Evolutionary conservation across 305 asterid genomes (phyloP), one percentile per base, ranked within the genome.

Genomic region (Petunia hybrid): DNA sequence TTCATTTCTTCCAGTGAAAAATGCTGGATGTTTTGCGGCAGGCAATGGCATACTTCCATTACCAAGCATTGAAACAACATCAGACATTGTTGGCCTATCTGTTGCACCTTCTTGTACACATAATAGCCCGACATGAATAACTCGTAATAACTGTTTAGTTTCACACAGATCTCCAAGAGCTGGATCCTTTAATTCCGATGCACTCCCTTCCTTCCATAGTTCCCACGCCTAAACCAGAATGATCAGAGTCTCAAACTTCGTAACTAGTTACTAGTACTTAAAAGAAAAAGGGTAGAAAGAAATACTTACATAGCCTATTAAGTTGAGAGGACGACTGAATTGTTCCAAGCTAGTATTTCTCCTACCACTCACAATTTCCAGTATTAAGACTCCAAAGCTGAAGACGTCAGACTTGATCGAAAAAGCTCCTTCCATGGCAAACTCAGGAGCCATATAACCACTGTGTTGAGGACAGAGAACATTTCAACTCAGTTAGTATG

Each of bases 401-500:
- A 87, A 90, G 31, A 93, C 86, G 40, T 91, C 94, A 5, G 97
- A 93, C 85, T 93, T 90, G 5, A 67, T 80, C 0, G 94, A 93
- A 84, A 91, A 91, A 36, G 84, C 89, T 2, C 94, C 97, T 61
- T 89, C 89, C 93, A 88, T 89, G 6, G 90, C 94, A 5, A 89
- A 90, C 84, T 93, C 94, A 0, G 93, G 93, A 4, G 95, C 88
- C 92, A 93, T 93, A 86, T 91, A 90, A 31, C 97, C 91, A 73
- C 96, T 93, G 71, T 14, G 12, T 59, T 16, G 16, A 5, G 16
- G 61, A 62, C 42, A 59, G 31, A 31, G 6, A 14, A 56, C 48
- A 56, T 39, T 22, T 40, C 12, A 0, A 3, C 7, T 76, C 40
- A 45, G 12, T 4, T 6, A 77, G 12, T n/a, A 83, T 31, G 12